These are phyloP conservation scores for Niveomyces coronatus DNA, from an alignment of 2,329 filamentous ascomycete species.

Conservation along the genomic window DNA sequence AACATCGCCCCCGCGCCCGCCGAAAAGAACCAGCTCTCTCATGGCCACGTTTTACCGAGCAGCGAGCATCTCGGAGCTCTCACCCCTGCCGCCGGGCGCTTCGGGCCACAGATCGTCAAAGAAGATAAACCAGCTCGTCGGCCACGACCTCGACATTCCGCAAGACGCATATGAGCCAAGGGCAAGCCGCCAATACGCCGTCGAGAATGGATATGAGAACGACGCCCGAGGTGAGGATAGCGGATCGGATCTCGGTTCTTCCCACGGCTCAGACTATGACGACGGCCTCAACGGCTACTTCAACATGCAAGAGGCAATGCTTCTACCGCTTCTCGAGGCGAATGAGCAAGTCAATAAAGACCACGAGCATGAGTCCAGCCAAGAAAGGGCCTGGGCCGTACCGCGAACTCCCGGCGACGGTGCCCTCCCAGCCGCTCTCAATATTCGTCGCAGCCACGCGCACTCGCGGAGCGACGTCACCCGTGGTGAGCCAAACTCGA, in stretches of 20 bases:
- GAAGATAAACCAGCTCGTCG: slow-evolving; percentile 33
- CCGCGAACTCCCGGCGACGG: neutral
- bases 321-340: slow-evolving; percentile 3
- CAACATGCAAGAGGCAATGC: neutral
- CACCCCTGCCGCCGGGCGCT: slow-evolving; percentile 8
- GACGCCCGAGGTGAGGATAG: too few species aligned
- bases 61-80: neutral
- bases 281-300: neutral
- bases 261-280: neutral
- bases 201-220: too few species aligned
- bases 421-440: neutral
- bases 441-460: neutral
- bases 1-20: neutral
- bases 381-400: slow-evolving; percentile 2
- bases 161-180: neutral
- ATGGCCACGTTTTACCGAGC: neutral
- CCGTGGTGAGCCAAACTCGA: neutral
- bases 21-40: too few species aligned
- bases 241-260: too few species aligned
- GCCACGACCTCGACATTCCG: slow-evolving; percentile 24
- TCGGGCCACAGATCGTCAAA: slow-evolving; percentile 20
- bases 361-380: too few species aligned
- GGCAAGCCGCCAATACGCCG: too few species aligned
- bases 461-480: neutral
- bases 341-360: neutral